phyloP scores from a whole-genome alignment of 441 rosid genomes.

The California macrophylla region DNA sequence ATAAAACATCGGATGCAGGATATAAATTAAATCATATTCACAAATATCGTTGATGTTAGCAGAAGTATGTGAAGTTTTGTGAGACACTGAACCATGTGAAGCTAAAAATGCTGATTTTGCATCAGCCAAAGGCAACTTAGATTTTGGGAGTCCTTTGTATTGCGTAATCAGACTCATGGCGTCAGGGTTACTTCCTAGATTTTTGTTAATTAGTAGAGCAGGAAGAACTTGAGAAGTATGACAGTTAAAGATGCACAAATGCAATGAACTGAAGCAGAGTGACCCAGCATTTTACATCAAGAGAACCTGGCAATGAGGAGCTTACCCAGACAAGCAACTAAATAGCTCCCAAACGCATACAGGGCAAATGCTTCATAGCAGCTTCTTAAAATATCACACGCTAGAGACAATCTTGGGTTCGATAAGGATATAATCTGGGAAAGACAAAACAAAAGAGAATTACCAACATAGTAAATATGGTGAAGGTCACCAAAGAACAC shows the following conservation, averaged over 20 bases:
- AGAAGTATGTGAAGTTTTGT: background rate
- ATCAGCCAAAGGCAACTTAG: too few relatives aligned
- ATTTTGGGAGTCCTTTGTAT: background rate
- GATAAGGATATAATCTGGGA: conserved; percentile 54
- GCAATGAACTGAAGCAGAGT: background rate
- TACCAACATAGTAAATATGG: background rate
- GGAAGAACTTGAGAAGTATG: background rate
- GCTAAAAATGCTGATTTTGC: background rate
- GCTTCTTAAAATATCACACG: conserved; percentile 71
- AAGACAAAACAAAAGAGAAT: background rate
- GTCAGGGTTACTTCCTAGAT: background rate
- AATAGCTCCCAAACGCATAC: conserved; percentile 78
- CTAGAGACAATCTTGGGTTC: conserved; percentile 49
- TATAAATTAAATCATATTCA: background rate
- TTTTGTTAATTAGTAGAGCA: background rate
- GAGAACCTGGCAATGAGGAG: background rate
- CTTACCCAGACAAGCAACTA: conserved; percentile 90
- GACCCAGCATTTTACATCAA: background rate
- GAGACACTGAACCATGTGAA: background rate
- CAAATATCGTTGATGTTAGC: background rate
- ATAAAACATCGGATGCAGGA: background rate
- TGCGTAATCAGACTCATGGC: background rate
- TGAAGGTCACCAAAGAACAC: background rate
- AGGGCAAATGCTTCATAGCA: conserved; percentile 87
- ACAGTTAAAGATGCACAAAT: background rate